Conservation (phyloP, 2,329 filamentous ascomycete genomes). For the Venturia aucupariae region DNA sequence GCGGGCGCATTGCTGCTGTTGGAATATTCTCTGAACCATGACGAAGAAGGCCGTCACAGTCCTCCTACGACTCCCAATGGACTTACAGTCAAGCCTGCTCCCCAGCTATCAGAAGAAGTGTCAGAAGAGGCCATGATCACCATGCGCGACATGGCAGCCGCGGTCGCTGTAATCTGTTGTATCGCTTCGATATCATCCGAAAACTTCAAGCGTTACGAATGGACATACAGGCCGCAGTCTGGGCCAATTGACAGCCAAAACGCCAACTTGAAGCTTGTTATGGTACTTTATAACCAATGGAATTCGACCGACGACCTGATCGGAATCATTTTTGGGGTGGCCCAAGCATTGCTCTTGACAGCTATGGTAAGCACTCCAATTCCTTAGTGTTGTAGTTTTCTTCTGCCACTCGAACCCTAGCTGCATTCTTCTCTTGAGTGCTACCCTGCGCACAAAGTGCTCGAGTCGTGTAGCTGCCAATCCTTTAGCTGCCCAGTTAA, state of each 20-base stretch:
- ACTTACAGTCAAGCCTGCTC: constrained; percentile 2
- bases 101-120: not conserved
- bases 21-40: constrained; percentile 22
- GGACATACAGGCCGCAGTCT: constrained; percentile 6
- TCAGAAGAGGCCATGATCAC: constrained; percentile 16
- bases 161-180: constrained; percentile 1
- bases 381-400: not conserved
- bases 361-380: constrained; percentile 4
- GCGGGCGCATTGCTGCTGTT: constrained; percentile 33
- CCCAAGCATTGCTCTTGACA: constrained; percentile 6
- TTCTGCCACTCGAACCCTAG: not conserved
- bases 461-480: not conserved
- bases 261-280: not conserved
- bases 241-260: constrained; percentile 7
- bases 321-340: not conserved
- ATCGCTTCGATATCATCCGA: constrained; percentile 10
- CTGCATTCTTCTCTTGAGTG: not conserved
- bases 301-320: constrained; percentile 8
- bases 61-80: constrained; percentile 10
- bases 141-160: constrained; percentile 20
- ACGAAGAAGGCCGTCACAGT: constrained; percentile 12
- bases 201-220: constrained; percentile 8
- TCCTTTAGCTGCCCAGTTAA: not conserved
- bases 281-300: constrained; percentile 8
- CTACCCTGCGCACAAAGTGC: not conserved